A percentile compares a stretch with the other conserved stretches of the same genome.
Conservation (phyloP, 2,329 filamentous ascomycete species). For the Pleoardoris graminearum region DNA sequence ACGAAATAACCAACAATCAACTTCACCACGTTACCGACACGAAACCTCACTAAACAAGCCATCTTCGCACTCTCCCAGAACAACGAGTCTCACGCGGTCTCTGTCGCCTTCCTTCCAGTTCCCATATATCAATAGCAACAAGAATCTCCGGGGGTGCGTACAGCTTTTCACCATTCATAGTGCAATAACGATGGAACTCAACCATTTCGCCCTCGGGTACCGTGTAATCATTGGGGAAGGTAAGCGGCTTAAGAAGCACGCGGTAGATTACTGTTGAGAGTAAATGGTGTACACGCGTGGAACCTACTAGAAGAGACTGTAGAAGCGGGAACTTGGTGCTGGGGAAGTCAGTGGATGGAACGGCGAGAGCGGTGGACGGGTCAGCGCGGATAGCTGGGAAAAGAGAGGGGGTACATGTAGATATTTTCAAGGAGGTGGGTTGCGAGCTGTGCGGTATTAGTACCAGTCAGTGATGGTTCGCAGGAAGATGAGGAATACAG, state of each 20-base stretch:
- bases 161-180: slow-evolving; percentile 3
- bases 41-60: slow-evolving; percentile 8
- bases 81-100: neutral
- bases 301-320: slow-evolving; percentile 6
- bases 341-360: neutral
- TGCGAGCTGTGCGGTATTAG: neutral
- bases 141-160: neutral
- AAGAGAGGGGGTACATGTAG: neutral
- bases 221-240: slow-evolving; percentile 10
- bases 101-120: neutral
- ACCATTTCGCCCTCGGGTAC: slow-evolving; percentile 10
- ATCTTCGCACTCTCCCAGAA: slow-evolving; percentile 4
- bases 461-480: neutral
- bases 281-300: slow-evolving; percentile 8
- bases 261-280: slow-evolving; percentile 2
- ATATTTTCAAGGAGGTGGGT: slow-evolving; percentile 9
- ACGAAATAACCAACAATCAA: slow-evolving; percentile 11
- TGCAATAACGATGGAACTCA: neutral
- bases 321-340: slow-evolving; percentile 1
- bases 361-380: neutral
- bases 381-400: slow-evolving; percentile 7
- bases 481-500: neutral
- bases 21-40: slow-evolving; percentile 10
- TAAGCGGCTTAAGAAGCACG: slow-evolving; percentile 1
- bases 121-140: slow-evolving; percentile 1